Evolutionary conservation across 768 basidiomycete genomes (phyloP).

Genomic region (Tricholoma terreum): DNA sequence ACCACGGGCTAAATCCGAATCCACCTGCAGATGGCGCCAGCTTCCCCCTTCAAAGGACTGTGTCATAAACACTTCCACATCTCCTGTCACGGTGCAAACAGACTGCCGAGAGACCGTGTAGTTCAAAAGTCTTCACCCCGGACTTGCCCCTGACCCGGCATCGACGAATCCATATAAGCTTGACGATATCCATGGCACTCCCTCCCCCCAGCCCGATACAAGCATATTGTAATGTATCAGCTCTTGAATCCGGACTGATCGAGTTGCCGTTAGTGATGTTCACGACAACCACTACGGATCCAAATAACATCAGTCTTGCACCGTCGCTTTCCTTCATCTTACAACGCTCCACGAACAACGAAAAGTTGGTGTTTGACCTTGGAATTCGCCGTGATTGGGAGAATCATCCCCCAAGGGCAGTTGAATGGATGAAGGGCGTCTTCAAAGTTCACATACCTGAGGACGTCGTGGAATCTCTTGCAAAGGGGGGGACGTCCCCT

Average conservation of each 20-base stretch:
- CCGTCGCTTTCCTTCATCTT: constrained; percentile 55
- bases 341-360: constrained; percentile 39
- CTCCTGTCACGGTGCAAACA: too few species aligned
- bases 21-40: too few species aligned
- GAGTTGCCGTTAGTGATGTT: constrained; percentile 35
- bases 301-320: constrained; percentile 24
- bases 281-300: constrained; percentile 29
- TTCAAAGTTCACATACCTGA: constrained; percentile 30
- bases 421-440: constrained; percentile 23
- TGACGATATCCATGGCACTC: constrained; percentile 25
- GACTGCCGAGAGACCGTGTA: too few species aligned
- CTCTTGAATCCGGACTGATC: constrained; percentile 50
- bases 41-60: too few species aligned
- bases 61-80: too few species aligned
- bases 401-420: constrained; percentile 34
- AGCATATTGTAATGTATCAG: constrained; percentile 52
- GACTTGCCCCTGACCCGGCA: too few species aligned
- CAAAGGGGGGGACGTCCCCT: constrained; percentile 45
- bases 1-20: too few species aligned
- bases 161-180: neutral
- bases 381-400: constrained; percentile 49
- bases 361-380: constrained; percentile 52
- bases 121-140: too few species aligned
- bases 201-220: constrained; percentile 42
- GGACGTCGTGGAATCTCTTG: constrained; percentile 45